Conservation (phyloP, 331 rosid genomes). For the Arachis monticola region DNA sequence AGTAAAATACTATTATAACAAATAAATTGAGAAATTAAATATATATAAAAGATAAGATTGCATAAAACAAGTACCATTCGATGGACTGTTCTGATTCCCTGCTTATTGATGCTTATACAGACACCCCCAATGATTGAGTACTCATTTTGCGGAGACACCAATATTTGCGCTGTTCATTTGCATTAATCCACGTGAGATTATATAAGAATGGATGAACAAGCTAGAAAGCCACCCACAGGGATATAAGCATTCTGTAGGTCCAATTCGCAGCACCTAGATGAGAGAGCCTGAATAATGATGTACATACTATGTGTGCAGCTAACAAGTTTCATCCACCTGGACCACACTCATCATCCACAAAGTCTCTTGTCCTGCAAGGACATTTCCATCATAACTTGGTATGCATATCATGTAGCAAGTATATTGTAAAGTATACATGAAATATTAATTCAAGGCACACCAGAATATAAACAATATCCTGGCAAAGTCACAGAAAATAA, state of each 20-base stretch:
- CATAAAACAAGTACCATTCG: conserved; percentile 37
- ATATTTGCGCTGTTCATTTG: conserved; percentile 23
- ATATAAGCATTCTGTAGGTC: conserved; percentile 25
- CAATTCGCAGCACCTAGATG: conserved; percentile 34
- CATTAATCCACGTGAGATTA: conserved; percentile 29
- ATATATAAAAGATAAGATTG: conserved; percentile 5
- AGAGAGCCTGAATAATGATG: conserved; percentile 34
- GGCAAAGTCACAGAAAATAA: conserved; percentile 20
- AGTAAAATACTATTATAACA: background rate
- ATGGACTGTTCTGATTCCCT: conserved; percentile 30
- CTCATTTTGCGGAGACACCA: conserved; percentile 39
- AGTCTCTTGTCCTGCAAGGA: conserved; percentile 40
- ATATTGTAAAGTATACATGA: conserved; percentile 7
- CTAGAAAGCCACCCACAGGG: conserved; percentile 34
- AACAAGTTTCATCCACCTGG: conserved; percentile 25
- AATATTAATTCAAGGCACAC: background rate
- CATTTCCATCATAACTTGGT: conserved; percentile 28
- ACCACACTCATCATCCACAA: conserved; percentile 32
- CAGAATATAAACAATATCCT: conserved; percentile 1
- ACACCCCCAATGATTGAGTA: conserved; percentile 13
- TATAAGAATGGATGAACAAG: conserved; percentile 29
- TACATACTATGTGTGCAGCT: conserved; percentile 30
- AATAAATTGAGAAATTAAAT: conserved; percentile 17
- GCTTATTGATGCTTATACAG: conserved; percentile 36
- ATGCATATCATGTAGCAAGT: conserved; percentile 10